phyloP scores from a whole-genome alignment of 129 eudicot species.

The Chrysanthemum lavandulifolium region DNA sequence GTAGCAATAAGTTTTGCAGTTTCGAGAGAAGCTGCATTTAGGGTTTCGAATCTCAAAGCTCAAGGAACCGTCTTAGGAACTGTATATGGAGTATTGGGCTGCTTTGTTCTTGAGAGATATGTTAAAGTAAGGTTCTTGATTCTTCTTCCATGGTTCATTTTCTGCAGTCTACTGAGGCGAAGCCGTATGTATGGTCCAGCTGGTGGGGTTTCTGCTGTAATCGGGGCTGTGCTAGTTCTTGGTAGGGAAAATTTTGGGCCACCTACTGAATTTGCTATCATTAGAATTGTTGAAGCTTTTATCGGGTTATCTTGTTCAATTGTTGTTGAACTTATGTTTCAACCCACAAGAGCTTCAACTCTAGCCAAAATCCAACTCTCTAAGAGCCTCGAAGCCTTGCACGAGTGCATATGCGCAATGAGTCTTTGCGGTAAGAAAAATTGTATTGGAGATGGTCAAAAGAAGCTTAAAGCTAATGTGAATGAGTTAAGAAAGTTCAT shows the following conservation, averaged over 20 bases:
- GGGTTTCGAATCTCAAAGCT: constrained; percentile 61
- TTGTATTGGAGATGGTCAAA: constrained; percentile 26
- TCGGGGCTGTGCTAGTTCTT: constrained; percentile 70
- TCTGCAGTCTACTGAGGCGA: constrained; percentile 53
- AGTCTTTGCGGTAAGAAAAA: constrained; percentile 21
- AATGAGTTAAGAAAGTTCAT: constrained; percentile 56
- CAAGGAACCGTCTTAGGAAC: constrained; percentile 93
- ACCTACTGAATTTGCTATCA: constrained; percentile 84
- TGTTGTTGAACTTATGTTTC: constrained; percentile 58
- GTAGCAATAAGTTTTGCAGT: constrained; percentile 69
- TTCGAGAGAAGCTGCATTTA: constrained; percentile 71
- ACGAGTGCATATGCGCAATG: constrained; percentile 35
- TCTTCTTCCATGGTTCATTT: constrained; percentile 87
- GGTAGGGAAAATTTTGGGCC: constrained; percentile 66
- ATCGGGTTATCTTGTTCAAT: constrained; percentile 78
- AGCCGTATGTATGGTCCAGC: constrained; percentile 90
- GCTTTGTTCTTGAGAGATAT: constrained; percentile 57
- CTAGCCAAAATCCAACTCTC: constrained; percentile 68
- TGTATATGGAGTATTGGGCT: constrained; percentile 78
- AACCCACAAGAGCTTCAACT: constrained; percentile 77
- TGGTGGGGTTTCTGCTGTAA: constrained; percentile 84
- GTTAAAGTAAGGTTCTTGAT: constrained; percentile 59
- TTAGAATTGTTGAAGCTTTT: constrained; percentile 65
- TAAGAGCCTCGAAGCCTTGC: constrained; percentile 37
- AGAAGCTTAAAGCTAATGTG: constrained; percentile 42